These are phyloP conservation scores for Physaria fendleri DNA, from an alignment of 345 rosid species.

Conservation along the genomic window DNA sequence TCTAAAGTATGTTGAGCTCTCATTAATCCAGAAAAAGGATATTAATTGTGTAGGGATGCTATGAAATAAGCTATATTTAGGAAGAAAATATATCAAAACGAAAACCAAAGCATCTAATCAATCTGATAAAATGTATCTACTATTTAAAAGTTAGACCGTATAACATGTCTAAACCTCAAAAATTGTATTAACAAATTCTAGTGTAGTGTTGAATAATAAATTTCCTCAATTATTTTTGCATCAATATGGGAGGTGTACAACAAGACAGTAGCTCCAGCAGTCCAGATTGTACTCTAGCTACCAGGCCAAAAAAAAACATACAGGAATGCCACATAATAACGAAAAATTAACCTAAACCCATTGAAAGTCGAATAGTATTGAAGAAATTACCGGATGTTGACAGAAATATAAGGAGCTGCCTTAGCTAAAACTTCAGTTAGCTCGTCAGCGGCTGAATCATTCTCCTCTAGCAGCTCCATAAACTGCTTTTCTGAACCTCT, in stretches of 20 bases:
- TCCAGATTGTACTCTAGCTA: background rate
- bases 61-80: slow-evolving; percentile 3
- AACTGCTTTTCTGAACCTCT: slow-evolving; percentile 67
- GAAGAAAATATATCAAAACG: background rate
- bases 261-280: background rate
- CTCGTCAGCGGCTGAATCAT: slow-evolving; percentile 38
- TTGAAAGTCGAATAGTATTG: slow-evolving; percentile 4
- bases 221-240: background rate
- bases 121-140: background rate
- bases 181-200: background rate
- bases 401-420: slow-evolving; percentile 63
- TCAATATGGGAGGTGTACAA: background rate
- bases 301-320: too few species aligned
- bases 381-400: slow-evolving; percentile 51
- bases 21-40: background rate
- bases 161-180: background rate
- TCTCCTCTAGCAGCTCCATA: slow-evolving; percentile 40
- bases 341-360: slow-evolving; percentile 4
- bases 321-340: slow-evolving; percentile 1
- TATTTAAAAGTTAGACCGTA: background rate
- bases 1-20: slow-evolving; percentile 5
- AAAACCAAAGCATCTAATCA: slow-evolving; percentile 5
- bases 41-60: slow-evolving; percentile 6
- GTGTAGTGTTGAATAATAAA: background rate
- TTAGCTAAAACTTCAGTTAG: slow-evolving; percentile 54